A percentile compares a stretch with the other conserved stretches of the same genome.
These are phyloP conservation scores for Lipomyces yamadae DNA, from an alignment of 805 yeast genomes.

Conservation along the genomic window DNA sequence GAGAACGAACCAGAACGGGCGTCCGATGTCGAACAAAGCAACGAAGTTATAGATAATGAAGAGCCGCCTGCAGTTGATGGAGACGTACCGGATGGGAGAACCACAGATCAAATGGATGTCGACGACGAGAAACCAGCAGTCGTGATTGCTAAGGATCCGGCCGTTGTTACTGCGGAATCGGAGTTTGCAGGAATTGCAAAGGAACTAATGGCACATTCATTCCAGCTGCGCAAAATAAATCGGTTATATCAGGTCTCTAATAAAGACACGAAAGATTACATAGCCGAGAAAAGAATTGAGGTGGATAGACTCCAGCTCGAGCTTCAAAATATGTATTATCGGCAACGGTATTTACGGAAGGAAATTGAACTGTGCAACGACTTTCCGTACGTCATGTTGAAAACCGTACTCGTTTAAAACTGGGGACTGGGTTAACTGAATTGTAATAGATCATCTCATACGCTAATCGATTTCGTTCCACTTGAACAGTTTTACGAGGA, in stretches of 20 bases:
- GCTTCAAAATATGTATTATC: constrained; percentile 28
- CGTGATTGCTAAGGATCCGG: not conserved
- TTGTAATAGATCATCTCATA: constrained; percentile 22
- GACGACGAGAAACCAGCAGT: constrained; percentile 3
- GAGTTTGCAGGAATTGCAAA: constrained; percentile 22
- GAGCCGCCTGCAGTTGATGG: not conserved
- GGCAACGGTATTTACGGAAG: constrained; percentile 28
- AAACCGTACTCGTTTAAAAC: not conserved
- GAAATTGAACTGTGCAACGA: constrained; percentile 32
- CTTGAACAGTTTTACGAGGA: constrained; percentile 25
- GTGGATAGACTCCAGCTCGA: constrained; percentile 31
- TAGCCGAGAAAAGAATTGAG: constrained; percentile 14
- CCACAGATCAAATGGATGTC: constrained; percentile 5
- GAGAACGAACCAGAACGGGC: not conserved
- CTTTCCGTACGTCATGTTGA: constrained; percentile 23
- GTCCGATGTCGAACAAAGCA: not conserved
- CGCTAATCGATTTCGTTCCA: constrained; percentile 29
- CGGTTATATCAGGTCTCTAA: constrained; percentile 14
- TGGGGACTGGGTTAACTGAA: not conserved
- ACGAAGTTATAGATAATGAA: not conserved
- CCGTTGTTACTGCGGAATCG: not conserved
- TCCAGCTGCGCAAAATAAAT: constrained; percentile 14
- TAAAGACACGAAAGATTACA: constrained; percentile 3
- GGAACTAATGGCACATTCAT: constrained; percentile 6
- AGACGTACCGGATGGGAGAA: not conserved